These are phyloP conservation scores for Dactylellina parvicollis DNA, from an alignment of 2,329 filamentous ascomycete genomes.

Conservation along the genomic window DNA sequence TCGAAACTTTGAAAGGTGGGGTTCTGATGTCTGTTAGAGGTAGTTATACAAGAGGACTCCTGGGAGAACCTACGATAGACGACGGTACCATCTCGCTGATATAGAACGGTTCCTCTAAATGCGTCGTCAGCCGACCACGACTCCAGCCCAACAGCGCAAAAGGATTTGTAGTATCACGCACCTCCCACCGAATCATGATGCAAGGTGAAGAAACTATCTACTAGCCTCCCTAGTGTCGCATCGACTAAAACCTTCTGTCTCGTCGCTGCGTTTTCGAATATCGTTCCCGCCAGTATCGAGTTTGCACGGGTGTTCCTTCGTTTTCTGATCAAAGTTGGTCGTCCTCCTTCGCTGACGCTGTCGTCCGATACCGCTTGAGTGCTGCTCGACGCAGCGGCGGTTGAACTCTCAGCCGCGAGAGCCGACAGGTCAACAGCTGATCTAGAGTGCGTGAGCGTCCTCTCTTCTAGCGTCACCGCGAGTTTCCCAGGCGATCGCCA, in stretches of 20 bases:
- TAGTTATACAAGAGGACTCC: not conserved
- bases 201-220: conserved; percentile 73
- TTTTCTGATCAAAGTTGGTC: conserved; percentile 33
- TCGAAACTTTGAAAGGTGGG: conserved; percentile 73
- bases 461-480: conserved; percentile 24
- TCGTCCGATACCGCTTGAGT: conserved; percentile 24
- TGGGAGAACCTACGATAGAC: conserved; percentile 64
- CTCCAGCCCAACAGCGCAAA: conserved; percentile 16
- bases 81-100: conserved; percentile 71
- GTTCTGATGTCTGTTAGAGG: conserved; percentile 62
- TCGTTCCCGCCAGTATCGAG: conserved; percentile 46
- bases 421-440: conserved; percentile 53
- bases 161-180: conserved; percentile 59
- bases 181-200: conserved; percentile 65
- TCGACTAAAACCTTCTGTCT: conserved; percentile 71
- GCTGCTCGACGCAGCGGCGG: conserved; percentile 14
- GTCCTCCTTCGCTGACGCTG: conserved; percentile 37
- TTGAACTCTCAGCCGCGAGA: conserved; percentile 30
- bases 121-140: conserved; percentile 38
- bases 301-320: conserved; percentile 47
- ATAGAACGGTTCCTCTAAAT: conserved; percentile 68
- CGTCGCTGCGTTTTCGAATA: conserved; percentile 64
- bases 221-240: conserved; percentile 69
- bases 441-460: conserved; percentile 50
- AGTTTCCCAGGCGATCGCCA: conserved; percentile 55